Conservation (phyloP, 306 rosid species). For the Gillenia trifoliata region DNA sequence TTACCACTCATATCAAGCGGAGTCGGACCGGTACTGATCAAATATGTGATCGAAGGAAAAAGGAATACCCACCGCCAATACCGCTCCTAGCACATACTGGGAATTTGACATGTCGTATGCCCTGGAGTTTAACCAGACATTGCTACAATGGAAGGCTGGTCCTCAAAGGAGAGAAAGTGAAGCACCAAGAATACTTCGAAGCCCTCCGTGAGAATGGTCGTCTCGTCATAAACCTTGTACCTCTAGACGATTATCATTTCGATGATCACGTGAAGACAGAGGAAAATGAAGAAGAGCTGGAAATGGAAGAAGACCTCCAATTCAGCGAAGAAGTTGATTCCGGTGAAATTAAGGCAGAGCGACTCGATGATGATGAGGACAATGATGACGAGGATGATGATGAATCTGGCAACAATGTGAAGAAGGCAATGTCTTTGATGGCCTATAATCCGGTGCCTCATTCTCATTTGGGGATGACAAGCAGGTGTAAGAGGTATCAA, state of each 20-base stretch:
- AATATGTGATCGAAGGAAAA: neutral
- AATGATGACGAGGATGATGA: neutral
- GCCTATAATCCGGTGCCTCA: neutral
- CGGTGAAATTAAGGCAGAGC: neutral
- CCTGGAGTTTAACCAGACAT: constrained; percentile 42
- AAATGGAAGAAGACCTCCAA: neutral
- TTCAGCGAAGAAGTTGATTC: neutral
- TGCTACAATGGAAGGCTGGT: constrained; percentile 37
- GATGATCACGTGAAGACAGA: neutral
- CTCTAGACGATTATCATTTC: neutral
- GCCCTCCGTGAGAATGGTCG: constrained; percentile 44
- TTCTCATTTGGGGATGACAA: neutral
- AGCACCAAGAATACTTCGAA: constrained; percentile 26
- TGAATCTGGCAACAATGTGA: neutral
- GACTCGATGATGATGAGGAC: neutral
- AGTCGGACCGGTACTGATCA: neutral
- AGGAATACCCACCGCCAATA: constrained; percentile 49
- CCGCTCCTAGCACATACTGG: constrained; percentile 23
- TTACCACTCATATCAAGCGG: neutral
- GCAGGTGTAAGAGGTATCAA: neutral
- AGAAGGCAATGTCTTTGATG: constrained; percentile 9
- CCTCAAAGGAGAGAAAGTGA: constrained; percentile 28
- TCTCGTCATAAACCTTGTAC: constrained; percentile 33
- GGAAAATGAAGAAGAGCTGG: constrained; percentile 8
- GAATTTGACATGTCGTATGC: constrained; percentile 18